Evolutionary conservation across 805 yeast genomes (phyloP).

Genomic region (Starmerella sirachaensis): DNA sequence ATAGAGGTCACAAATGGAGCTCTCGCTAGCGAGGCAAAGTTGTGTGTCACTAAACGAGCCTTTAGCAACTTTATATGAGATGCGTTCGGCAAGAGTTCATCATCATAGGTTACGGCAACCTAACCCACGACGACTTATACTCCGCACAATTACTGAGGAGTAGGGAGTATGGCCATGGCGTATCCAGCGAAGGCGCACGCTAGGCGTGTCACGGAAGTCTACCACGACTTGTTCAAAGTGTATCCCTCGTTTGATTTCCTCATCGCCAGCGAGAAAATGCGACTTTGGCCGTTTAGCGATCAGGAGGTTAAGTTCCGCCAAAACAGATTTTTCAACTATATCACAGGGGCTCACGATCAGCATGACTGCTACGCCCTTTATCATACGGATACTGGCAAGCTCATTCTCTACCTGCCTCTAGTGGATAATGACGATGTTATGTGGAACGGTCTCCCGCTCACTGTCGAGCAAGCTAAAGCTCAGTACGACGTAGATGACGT

Average conservation of each 20-base stretch:
- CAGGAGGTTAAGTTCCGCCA: conserved; percentile 71
- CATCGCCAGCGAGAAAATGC: conserved; percentile 28
- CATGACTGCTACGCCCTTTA: conserved; percentile 66
- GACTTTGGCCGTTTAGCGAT: conserved; percentile 64
- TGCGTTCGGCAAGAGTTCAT: no score
- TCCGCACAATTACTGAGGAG: no score
- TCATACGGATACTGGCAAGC: conserved; percentile 39
- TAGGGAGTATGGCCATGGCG: conserved; percentile 36
- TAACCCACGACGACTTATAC: no score
- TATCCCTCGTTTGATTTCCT: conserved; percentile 32
- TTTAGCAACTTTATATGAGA: no score
- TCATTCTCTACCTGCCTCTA: conserved; percentile 68
- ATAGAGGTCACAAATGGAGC: no score
- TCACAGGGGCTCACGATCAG: conserved; percentile 62
- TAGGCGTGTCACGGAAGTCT: conserved; percentile 21
- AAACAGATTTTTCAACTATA: conserved; percentile 77
- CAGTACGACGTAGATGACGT: conserved; percentile 77
- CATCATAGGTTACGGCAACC: no score
- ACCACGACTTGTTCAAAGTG: conserved; percentile 29
- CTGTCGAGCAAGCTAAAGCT: conserved; percentile 48
- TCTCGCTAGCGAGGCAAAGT: no score
- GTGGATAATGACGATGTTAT: conserved; percentile 80
- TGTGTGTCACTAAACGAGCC: no score
- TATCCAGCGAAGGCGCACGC: conserved; percentile 84
- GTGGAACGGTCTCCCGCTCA: conserved; percentile 90